Percentiles rank a stretch among this genome's conserved stretches.
Conservation (phyloP, 2,329 filamentous ascomycete species). For the Colletotrichum lini region DNA sequence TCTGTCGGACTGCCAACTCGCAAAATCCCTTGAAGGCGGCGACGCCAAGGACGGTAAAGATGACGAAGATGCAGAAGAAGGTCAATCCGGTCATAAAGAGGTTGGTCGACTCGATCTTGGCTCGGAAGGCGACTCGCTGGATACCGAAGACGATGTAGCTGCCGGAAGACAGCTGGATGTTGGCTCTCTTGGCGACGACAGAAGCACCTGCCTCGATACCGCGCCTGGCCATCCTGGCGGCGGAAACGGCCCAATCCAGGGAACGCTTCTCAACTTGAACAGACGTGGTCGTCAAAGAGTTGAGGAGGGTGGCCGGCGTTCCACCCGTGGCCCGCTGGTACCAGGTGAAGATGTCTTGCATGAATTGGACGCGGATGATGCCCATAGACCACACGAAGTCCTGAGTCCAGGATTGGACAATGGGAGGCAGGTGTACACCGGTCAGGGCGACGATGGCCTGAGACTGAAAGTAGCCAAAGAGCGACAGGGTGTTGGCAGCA, state of each 20-base stretch:
- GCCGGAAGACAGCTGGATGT: conserved; percentile 68
- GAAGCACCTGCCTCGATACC: conserved; percentile 52
- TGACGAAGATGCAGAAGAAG: conserved; percentile 89
- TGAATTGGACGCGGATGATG: conserved; percentile 88
- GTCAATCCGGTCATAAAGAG: conserved; percentile 92
- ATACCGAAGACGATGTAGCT: conserved; percentile 82
- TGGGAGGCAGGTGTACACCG: conserved; percentile 84
- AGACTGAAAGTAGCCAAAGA: conserved; percentile 94
- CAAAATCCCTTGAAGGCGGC: conserved; percentile 85
- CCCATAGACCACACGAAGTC: conserved; percentile 99
- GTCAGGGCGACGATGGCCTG: conserved; percentile 93
- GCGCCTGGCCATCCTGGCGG: conserved; percentile 62
- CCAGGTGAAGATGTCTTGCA: conserved; percentile 93
- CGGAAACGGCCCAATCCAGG: conserved; percentile 49
- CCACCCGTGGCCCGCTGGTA: conserved; percentile 95
- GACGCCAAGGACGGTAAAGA: conserved; percentile 80
- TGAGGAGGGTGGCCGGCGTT: conserved; percentile 83
- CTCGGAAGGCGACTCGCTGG: conserved; percentile 88
- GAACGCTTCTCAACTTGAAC: conserved; percentile 84
- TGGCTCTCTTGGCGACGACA: conserved; percentile 66
- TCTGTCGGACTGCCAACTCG: conserved; percentile 81
- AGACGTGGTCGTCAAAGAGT: conserved; percentile 80
- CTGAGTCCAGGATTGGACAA: conserved; percentile 94
- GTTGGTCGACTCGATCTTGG: conserved; percentile 89
- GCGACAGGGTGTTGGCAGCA: conserved; percentile 91